Conservation (phyloP, 441 rosid species). For the Cnidoscolus chayamansa region DNA sequence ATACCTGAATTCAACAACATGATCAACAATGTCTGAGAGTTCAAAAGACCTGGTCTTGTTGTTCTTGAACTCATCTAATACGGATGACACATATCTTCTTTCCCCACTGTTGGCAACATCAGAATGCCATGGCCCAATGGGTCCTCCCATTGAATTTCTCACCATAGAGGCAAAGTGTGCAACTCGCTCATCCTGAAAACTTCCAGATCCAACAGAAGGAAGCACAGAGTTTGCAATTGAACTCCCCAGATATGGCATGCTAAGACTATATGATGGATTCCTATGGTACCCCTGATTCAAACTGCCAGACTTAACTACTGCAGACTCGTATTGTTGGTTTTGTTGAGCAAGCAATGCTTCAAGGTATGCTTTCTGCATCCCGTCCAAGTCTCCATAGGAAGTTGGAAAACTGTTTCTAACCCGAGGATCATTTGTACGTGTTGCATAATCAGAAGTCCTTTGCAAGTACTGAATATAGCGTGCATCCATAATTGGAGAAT, state of each 20-base stretch:
- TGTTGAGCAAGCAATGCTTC: conserved; percentile 68
- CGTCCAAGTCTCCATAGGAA: conserved; percentile 46
- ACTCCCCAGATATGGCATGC: conserved; percentile 46
- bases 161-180: conserved; percentile 51
- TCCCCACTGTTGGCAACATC: conserved; percentile 48
- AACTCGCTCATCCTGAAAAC: conserved; percentile 50
- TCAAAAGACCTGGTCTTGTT: conserved; percentile 70
- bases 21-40: conserved; percentile 63
- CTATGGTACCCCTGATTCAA: conserved; percentile 47
- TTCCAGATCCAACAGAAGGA: conserved; percentile 56
- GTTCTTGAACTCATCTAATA: conserved; percentile 78
- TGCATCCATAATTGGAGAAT: conserved; percentile 51
- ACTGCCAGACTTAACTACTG: conserved; percentile 48
- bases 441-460: conserved; percentile 40
- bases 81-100: conserved; percentile 48
- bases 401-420: conserved; percentile 44
- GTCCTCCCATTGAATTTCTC: conserved; percentile 55
- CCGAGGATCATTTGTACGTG: conserved; percentile 38
- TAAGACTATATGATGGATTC: conserved; percentile 51
- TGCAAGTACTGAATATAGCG: conserved; percentile 49
- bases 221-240: conserved; percentile 44
- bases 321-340: conserved; percentile 58
- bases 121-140: conserved; percentile 49
- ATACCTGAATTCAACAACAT: conserved; percentile 87
- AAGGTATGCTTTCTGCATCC: conserved; percentile 52